These are phyloP conservation scores for Furcasterigmium furcatum DNA, from an alignment of 2,329 filamentous ascomycete genomes.

Conservation along the genomic window DNA sequence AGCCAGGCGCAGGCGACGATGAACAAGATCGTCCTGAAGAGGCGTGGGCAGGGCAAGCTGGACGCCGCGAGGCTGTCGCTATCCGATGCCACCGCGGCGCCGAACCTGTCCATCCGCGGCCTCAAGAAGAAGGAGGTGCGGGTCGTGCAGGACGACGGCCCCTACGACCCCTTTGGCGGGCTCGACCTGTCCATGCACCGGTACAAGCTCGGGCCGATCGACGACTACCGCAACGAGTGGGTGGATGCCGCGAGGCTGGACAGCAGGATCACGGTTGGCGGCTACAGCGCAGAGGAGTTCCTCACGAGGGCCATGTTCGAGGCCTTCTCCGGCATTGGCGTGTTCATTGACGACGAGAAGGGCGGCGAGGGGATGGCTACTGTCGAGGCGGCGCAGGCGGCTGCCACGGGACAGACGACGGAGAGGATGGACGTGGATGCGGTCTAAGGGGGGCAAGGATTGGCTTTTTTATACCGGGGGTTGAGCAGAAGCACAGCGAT, in stretches of 20 bases:
- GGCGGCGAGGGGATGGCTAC: slow-evolving; percentile 29
- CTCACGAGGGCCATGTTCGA: slow-evolving; percentile 79
- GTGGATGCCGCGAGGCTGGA: slow-evolving; percentile 66
- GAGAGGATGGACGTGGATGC: slow-evolving; percentile 48
- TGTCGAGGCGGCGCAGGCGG: slow-evolving; percentile 30
- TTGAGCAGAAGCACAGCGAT: slow-evolving; percentile 14
- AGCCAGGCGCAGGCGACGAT: slow-evolving; percentile 58
- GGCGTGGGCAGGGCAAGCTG: slow-evolving; percentile 54
- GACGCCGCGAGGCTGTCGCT: slow-evolving; percentile 25
- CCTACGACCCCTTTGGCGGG: slow-evolving; percentile 88
- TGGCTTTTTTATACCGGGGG: no score
- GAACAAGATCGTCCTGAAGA: slow-evolving; percentile 67
- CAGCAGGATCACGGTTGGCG: slow-evolving; percentile 67
- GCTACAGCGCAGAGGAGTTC: slow-evolving; percentile 81
- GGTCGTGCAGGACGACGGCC: slow-evolving; percentile 59
- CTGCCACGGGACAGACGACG: slow-evolving; percentile 20
- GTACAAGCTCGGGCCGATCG: slow-evolving; percentile 57
- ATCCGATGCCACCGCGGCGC: slow-evolving; percentile 24
- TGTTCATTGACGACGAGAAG: slow-evolving; percentile 81
- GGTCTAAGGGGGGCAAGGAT: neutral
- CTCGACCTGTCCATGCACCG: slow-evolving; percentile 65
- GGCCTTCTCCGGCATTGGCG: slow-evolving; percentile 83
- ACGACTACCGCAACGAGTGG: slow-evolving; percentile 72
- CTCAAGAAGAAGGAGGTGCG: slow-evolving; percentile 59
- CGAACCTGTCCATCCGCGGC: slow-evolving; percentile 68